These are phyloP conservation scores for Cardamine occulta DNA, from an alignment of 345 rosid species.

Conservation along the genomic window DNA sequence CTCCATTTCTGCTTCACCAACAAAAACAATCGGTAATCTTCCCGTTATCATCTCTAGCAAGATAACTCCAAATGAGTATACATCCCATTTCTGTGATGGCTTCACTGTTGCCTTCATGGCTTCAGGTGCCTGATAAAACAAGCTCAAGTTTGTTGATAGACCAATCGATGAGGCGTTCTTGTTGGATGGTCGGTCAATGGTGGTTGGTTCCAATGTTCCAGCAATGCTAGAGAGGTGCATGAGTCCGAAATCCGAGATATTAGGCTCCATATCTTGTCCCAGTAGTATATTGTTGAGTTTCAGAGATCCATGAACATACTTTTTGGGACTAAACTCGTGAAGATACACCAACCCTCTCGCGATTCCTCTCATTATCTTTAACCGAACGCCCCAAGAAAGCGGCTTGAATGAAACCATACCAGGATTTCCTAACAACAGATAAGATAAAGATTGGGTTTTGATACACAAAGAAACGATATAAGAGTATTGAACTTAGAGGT, in stretches of 20 bases:
- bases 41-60: conserved; percentile 88
- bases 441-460: conserved; percentile 7
- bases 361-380: conserved; percentile 74
- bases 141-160: conserved; percentile 54
- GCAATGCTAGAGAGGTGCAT: conserved; percentile 89
- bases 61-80: conserved; percentile 88
- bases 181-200: conserved; percentile 54
- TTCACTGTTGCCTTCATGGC: conserved; percentile 69
- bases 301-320: conserved; percentile 88
- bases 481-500: not conserved
- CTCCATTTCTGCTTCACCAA: conserved; percentile 71
- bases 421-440: conserved; percentile 58
- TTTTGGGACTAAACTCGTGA: conserved; percentile 88
- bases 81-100: conserved; percentile 96
- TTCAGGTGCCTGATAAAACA: conserved; percentile 88
- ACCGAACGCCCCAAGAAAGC: conserved; percentile 67
- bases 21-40: conserved; percentile 58
- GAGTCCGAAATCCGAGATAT: conserved; percentile 85
- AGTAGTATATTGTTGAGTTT: conserved; percentile 79
- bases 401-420: conserved; percentile 71
- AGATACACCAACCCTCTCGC: conserved; percentile 83
- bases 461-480: conserved; percentile 4
- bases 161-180: conserved; percentile 52
- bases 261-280: conserved; percentile 74
- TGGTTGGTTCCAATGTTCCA: conserved; percentile 63